Conservation (phyloP, 352 stramenopile genomes). For the Phytophthora kernoviae region DNA sequence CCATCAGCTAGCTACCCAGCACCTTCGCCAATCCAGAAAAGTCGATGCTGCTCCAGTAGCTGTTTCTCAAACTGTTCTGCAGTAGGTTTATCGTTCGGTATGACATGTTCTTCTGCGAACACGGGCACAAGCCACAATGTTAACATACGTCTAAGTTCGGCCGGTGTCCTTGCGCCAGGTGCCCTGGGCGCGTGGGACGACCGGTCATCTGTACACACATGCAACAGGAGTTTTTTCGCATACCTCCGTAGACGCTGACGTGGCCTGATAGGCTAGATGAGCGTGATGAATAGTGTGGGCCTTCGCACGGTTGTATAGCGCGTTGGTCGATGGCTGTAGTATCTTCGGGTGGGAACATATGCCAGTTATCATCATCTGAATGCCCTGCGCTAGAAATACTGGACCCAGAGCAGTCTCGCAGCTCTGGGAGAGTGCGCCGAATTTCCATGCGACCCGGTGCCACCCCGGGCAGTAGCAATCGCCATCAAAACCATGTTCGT, state of each 20-base stretch:
- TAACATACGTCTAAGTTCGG: constrained; percentile 21
- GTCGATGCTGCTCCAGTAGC: constrained; percentile 65
- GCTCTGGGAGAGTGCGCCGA: constrained; percentile 10
- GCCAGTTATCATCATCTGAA: constrained; percentile 38
- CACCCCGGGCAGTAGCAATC: constrained; percentile 42
- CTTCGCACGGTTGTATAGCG: constrained; percentile 42
- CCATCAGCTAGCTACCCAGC: constrained; percentile 48
- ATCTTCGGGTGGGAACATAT: constrained; percentile 24
- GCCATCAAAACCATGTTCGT: constrained; percentile 38
- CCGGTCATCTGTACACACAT: constrained; percentile 19
- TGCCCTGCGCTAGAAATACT: constrained; percentile 36
- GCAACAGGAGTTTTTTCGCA: constrained; percentile 17
- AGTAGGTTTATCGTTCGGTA: constrained; percentile 33
- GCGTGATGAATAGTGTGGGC: constrained; percentile 69
- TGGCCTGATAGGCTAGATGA: constrained; percentile 62
- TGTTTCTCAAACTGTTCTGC: constrained; percentile 47
- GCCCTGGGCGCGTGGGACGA: constrained; percentile 16
- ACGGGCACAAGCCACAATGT: constrained; percentile 25
- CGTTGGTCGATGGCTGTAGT: constrained; percentile 17
- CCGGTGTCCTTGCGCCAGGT: constrained; percentile 17
- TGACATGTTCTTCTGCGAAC: constrained; percentile 36
- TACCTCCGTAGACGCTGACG: constrained; percentile 60
- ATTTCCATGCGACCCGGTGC: constrained; percentile 13
- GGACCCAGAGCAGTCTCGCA: constrained; percentile 22
- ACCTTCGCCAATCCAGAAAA: constrained; percentile 81